These are phyloP conservation scores for Amanita rimosa DNA, from an alignment of 768 basidiomycete species.

Conservation along the genomic window DNA sequence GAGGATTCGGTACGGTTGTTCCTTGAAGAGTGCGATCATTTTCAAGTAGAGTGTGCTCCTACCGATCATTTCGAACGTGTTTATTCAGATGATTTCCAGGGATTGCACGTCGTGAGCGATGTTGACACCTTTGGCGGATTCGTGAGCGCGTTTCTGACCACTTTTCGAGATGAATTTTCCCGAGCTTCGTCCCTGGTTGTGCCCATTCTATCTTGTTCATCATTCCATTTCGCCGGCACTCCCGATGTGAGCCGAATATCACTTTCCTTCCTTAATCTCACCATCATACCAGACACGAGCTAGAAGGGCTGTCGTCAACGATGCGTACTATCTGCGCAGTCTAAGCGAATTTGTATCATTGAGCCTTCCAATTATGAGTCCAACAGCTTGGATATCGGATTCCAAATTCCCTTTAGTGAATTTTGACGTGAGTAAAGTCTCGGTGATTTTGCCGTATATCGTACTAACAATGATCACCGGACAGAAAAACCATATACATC, in stretches of 20 bases:
- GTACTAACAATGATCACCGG: conserved; percentile 1
- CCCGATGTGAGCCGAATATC: conserved; percentile 29
- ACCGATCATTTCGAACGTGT: not conserved
- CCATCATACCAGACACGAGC: conserved; percentile 18
- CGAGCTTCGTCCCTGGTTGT: conserved; percentile 51
- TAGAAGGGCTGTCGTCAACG: conserved; percentile 41
- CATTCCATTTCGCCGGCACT: conserved; percentile 19
- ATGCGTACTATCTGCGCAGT: conserved; percentile 45
- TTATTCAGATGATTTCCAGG: conserved; percentile 25
- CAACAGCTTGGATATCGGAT: conserved; percentile 28
- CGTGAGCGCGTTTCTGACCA: conserved; percentile 40
- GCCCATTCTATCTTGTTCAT: conserved; percentile 40
- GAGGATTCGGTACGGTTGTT: conserved; percentile 56
- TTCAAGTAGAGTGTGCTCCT: conserved; percentile 39
- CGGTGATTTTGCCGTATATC: not conserved
- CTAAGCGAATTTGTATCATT: conserved; percentile 38
- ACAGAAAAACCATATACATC: conserved; percentile 28
- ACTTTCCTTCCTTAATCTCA: conserved; percentile 6
- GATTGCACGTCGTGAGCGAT: conserved; percentile 59
- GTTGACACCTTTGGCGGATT: conserved; percentile 57
- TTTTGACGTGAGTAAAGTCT: conserved; percentile 15
- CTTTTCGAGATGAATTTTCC: conserved; percentile 56
- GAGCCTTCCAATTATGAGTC: conserved; percentile 37
- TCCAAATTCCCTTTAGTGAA: conserved; percentile 16
- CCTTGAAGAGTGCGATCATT: conserved; percentile 64